Evolutionary conservation across 306 rosid species (phyloP).

Genomic region (Abrus pulchellus): DNA sequence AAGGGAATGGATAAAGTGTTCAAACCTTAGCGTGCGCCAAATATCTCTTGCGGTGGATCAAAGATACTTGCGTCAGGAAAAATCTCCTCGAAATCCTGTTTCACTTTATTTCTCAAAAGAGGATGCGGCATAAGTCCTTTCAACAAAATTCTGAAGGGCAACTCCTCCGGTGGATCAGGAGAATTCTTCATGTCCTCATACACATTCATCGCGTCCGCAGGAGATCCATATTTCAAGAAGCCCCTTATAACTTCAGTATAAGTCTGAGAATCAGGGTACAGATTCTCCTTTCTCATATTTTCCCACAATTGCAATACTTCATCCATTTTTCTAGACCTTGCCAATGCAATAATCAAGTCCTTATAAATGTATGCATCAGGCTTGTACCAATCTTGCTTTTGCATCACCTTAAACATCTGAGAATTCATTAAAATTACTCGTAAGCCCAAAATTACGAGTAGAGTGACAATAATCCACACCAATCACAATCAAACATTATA

Average conservation of each 20-base stretch:
- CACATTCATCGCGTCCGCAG: conserved; percentile 92
- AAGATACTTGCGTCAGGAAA: conserved; percentile 86
- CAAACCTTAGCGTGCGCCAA: conserved; percentile 77
- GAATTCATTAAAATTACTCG: conserved; percentile 45
- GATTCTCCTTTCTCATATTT: conserved; percentile 71
- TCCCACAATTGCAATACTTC: conserved; percentile 86
- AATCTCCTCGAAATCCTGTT: conserved; percentile 96
- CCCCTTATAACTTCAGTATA: conserved; percentile 92
- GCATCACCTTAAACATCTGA: conserved; percentile 79
- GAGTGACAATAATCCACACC: conserved; percentile 15
- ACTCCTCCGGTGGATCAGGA: conserved; percentile 94
- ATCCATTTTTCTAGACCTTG: conserved; percentile 80
- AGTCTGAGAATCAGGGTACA: conserved; percentile 86
- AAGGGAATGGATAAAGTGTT: conserved; percentile 9
- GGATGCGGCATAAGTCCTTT: conserved; percentile 95
- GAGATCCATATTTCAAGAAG: conserved; percentile 84
- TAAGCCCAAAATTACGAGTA: conserved; percentile 42
- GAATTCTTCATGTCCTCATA: conserved; percentile 95
- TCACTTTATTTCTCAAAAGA: conserved; percentile 90
- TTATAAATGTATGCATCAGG: conserved; percentile 79
- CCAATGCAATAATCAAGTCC: conserved; percentile 83
- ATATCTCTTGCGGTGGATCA: conserved; percentile 94
- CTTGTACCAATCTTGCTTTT: conserved; percentile 88
- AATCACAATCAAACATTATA: conserved; percentile 4
- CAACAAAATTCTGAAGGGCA: conserved; percentile 91